These are phyloP conservation scores for Teunomyces kruisii DNA, from an alignment of 805 yeast species.

Conservation along the genomic window DNA sequence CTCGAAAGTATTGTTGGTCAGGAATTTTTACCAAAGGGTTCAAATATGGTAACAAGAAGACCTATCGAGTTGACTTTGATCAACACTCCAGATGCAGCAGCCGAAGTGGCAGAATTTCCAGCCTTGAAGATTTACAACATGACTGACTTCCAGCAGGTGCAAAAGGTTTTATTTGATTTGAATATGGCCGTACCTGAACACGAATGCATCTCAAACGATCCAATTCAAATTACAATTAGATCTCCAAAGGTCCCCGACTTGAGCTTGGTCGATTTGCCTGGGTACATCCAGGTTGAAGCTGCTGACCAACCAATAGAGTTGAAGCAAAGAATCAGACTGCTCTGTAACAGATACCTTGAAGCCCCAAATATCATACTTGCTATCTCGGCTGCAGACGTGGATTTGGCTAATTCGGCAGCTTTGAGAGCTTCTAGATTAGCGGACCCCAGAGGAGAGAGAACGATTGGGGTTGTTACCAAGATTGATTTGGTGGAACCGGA, in stretches of 20 bases:
- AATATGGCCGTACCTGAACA: conserved; percentile 88
- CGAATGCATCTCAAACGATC: conserved; percentile 89
- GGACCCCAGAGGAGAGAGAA: conserved; percentile 93
- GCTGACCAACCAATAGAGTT: conserved; percentile 91
- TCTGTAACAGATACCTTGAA: conserved; percentile 84
- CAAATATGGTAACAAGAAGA: conserved; percentile 96
- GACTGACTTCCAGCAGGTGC: conserved; percentile 87
- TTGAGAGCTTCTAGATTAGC: conserved; percentile 83
- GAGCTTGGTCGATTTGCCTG: conserved; percentile 93
- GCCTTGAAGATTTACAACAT: conserved; percentile 77
- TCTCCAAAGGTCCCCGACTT: conserved; percentile 89
- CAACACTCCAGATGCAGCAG: conserved; percentile 76
- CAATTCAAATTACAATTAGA: conserved; percentile 86
- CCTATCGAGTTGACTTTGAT: conserved; percentile 94
- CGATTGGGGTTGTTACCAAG: conserved; percentile 95
- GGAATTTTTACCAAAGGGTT: conserved; percentile 94
- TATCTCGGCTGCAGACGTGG: conserved; percentile 97
- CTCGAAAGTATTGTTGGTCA: conserved; percentile 97
- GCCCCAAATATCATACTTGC: conserved; percentile 94
- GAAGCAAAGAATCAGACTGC: conserved; percentile 70
- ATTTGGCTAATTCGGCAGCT: conserved; percentile 94
- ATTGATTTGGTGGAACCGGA: conserved; percentile 84
- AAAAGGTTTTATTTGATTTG: conserved; percentile 78
- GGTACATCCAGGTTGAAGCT: conserved; percentile 95
- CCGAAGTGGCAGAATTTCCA: conserved; percentile 92